phyloP scores from a whole-genome alignment of 129 eudicot species.

The Pulicaria dysenterica region DNA sequence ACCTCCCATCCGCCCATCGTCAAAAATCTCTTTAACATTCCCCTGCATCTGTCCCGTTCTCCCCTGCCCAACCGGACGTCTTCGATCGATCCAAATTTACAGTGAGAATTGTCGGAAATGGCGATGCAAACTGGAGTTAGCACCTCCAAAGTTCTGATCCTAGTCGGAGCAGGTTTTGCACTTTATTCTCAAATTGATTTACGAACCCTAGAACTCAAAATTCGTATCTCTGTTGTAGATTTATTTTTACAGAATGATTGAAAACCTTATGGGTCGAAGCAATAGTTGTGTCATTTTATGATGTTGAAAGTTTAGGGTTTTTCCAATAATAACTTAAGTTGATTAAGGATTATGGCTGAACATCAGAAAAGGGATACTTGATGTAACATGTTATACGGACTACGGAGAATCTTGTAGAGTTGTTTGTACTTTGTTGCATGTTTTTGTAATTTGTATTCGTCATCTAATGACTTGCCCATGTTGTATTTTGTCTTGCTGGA shows the following conservation, averaged over 20 bases:
- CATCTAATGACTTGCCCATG: neutral
- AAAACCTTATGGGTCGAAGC: neutral
- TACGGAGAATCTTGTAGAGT: neutral
- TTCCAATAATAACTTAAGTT: neutral
- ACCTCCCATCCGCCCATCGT: neutral
- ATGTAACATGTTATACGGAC: neutral
- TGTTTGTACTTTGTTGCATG: conserved; percentile 16
- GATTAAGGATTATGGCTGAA: neutral
- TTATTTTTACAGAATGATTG: neutral
- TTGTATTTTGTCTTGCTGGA: conserved; percentile 10
- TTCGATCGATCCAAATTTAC: conserved; percentile 11
- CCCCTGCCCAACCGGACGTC: neutral
- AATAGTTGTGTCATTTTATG: neutral
- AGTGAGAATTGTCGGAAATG: conserved; percentile 34
- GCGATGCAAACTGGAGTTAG: conserved; percentile 79
- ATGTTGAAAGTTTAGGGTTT: conserved; percentile 7
- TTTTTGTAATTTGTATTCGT: neutral
- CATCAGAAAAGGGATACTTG: neutral
- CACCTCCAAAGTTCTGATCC: conserved; percentile 78
- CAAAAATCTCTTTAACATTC: neutral
- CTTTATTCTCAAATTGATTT: neutral
- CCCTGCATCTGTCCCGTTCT: neutral
- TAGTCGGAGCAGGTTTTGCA: conserved; percentile 71
- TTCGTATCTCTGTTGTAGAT: conserved; percentile 1
- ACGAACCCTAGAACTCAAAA: conserved; percentile 26